phyloP scores from a whole-genome alignment of 495 filamentous ascomycete species.

The Elaphomyces granulatus region DNA sequence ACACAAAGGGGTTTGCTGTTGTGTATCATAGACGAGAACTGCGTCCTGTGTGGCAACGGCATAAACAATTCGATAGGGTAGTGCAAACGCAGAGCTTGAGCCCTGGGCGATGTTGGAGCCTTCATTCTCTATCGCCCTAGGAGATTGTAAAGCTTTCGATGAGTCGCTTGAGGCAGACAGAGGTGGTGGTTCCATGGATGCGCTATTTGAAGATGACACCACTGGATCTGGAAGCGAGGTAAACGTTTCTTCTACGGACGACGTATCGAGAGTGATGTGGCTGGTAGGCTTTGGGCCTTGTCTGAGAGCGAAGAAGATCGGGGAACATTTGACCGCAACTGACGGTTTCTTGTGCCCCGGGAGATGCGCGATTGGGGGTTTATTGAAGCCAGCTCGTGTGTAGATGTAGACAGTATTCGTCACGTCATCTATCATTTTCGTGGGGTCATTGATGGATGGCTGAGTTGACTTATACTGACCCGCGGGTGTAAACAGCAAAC shows the following conservation, averaged over 20 bases:
- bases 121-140: slow-evolving; percentile 41
- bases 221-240: slow-evolving; percentile 70
- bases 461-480: slow-evolving; percentile 85
- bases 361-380: slow-evolving; percentile 91
- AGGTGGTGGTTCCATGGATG: slow-evolving; percentile 72
- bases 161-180: slow-evolving; percentile 27
- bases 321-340: slow-evolving; percentile 88
- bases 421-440: slow-evolving; percentile 65
- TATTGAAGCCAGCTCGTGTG: slow-evolving; percentile 90
- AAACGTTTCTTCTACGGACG: slow-evolving; percentile 72
- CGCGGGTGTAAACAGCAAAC: slow-evolving; percentile 86
- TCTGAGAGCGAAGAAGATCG: slow-evolving; percentile 71
- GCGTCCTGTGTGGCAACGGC: slow-evolving; percentile 96
- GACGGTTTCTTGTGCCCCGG: slow-evolving; percentile 98
- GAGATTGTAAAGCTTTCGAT: slow-evolving; percentile 34
- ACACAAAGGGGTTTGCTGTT: slow-evolving; percentile 84
- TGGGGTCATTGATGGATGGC: slow-evolving; percentile 46
- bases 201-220: slow-evolving; percentile 45
- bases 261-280: slow-evolving; percentile 88
- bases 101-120: slow-evolving; percentile 32
- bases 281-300: slow-evolving; percentile 53
- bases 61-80: slow-evolving; percentile 91
- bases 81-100: slow-evolving; percentile 56
- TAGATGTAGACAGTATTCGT: slow-evolving; percentile 99
- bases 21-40: slow-evolving; percentile 92